phyloP scores from a whole-genome alignment of 225 moss, liverwort and hornwort species.

The Pseudoscleropodium purum region DNA sequence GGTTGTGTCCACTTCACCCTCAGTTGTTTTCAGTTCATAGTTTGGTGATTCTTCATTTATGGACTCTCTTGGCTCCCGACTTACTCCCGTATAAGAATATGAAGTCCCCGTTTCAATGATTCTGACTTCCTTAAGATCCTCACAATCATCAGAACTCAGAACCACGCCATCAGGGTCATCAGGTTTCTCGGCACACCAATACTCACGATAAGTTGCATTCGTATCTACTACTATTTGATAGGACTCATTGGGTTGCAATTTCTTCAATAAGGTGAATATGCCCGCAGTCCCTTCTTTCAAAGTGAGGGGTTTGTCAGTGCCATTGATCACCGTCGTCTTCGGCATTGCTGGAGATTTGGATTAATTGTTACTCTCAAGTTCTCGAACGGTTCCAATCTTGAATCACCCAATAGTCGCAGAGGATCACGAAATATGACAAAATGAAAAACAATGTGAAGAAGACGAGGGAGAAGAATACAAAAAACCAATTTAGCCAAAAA shows the following conservation, averaged over 20 bases:
- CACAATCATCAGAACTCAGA: neutral
- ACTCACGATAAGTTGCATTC: neutral
- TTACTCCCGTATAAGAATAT: neutral
- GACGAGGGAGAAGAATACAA: accelerated
- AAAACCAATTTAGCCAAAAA: neutral
- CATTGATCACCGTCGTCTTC: neutral
- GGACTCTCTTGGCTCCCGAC: neutral
- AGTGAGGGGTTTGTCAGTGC: neutral
- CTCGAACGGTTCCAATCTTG: neutral
- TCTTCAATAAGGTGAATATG: neutral
- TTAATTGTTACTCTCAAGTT: neutral
- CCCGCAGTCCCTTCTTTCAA: neutral
- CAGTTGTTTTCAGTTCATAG: too few species aligned
- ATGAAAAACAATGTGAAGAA: neutral
- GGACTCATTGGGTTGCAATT: neutral
- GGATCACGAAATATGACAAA: neutral
- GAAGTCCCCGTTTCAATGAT: neutral
- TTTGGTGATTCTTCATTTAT: too few species aligned
- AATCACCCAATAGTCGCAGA: neutral
- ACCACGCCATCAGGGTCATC: neutral
- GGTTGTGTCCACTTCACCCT: too few species aligned
- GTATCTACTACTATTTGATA: neutral
- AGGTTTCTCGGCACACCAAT: neutral
- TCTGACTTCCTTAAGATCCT: neutral
- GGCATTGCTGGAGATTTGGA: neutral